A percentile compares a stretch with the other conserved stretches of the same genome.
Evolutionary conservation across 768 basidiomycete genomes (phyloP).

Genomic region (Lentinula lateritia): DNA sequence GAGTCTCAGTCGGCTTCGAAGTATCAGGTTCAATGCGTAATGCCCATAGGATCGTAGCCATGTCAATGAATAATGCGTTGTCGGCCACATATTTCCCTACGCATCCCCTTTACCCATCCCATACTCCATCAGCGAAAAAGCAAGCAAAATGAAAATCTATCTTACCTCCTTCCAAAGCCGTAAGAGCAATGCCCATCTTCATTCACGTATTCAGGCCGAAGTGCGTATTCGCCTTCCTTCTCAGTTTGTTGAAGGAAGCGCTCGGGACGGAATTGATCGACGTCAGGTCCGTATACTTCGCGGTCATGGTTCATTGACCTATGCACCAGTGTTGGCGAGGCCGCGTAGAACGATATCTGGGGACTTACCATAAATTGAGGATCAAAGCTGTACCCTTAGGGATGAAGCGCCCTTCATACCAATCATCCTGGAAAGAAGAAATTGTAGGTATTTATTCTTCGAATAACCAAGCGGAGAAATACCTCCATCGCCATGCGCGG

Average conservation of each 20-base stretch:
- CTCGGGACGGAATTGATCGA: background rate
- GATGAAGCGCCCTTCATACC: slow-evolving; percentile 39
- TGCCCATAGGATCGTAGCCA: background rate
- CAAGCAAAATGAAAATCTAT: background rate
- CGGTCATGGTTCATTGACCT: background rate
- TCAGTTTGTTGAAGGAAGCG: background rate
- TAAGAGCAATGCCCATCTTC: background rate
- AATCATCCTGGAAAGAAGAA: slow-evolving; percentile 30
- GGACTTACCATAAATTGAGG: background rate
- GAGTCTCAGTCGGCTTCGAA: background rate
- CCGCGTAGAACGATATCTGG: background rate
- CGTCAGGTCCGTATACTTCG: background rate
- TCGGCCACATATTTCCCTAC: background rate
- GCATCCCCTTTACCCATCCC: background rate
- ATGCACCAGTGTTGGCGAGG: background rate
- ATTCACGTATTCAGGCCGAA: background rate
- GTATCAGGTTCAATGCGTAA: background rate
- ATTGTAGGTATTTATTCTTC: slow-evolving; percentile 23
- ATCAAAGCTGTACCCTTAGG: slow-evolving; percentile 25
- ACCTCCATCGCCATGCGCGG: background rate
- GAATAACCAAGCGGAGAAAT: background rate
- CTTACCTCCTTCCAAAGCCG: background rate
- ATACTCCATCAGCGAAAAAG: background rate
- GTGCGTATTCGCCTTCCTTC: background rate
- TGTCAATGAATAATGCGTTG: slow-evolving; percentile 2